phyloP scores from a whole-genome alignment of 2,329 filamentous ascomycete genomes.

The Diaporthe sp. region DNA sequence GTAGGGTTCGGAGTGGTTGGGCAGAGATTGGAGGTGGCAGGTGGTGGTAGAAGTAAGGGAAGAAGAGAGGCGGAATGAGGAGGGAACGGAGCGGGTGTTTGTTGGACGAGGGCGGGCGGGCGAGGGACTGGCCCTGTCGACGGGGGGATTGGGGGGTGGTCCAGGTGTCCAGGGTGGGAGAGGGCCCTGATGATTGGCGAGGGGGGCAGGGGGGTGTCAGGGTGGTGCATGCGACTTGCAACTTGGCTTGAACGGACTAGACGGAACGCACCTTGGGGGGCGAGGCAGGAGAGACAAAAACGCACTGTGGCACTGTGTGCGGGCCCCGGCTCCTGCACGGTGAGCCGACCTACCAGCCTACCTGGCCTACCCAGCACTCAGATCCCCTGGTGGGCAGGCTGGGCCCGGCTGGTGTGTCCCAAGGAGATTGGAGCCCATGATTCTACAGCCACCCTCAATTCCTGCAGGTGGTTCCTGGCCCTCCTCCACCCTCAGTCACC shows the following conservation, averaged over 20 bases:
- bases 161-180: constrained; percentile 22
- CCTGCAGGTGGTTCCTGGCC: constrained; percentile 7
- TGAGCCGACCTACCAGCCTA: neutral
- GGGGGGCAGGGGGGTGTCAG: constrained; percentile 3
- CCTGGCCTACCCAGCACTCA: neutral
- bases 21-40: constrained; percentile 28
- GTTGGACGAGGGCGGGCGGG: constrained; percentile 36
- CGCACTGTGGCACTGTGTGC: constrained; percentile 30
- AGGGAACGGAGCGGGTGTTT: constrained; percentile 35
- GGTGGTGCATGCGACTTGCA: constrained; percentile 34
- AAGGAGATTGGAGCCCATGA: neutral
- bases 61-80: constrained; percentile 32
- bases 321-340: neutral
- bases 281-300: constrained; percentile 30
- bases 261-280: constrained; percentile 20
- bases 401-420: constrained; percentile 9
- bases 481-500: neutral
- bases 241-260: constrained; percentile 25
- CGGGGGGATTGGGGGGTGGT: constrained; percentile 18
- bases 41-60: constrained; percentile 39
- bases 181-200: constrained; percentile 24
- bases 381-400: neutral
- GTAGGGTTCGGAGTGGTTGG: constrained; percentile 39
- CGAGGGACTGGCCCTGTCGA: constrained; percentile 34
- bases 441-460: constrained; percentile 19